Percentiles rank a stretch among this genome's conserved stretches.
phyloP scores from a whole-genome alignment of 192 early-diverging fungal species.

The Glomus cerebriforme region DNA sequence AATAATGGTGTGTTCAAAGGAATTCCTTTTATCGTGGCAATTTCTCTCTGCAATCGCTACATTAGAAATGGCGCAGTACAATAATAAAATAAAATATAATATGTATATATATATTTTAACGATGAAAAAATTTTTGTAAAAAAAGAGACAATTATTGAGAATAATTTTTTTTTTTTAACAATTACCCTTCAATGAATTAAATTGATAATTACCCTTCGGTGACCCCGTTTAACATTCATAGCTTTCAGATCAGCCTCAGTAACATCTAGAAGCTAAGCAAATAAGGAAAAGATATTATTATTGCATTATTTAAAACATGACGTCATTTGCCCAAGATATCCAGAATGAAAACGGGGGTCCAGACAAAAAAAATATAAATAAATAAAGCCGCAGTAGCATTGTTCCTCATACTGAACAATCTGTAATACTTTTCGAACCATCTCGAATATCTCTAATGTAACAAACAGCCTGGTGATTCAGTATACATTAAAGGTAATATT shows the following conservation, averaged over 20 bases:
- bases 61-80: neutral
- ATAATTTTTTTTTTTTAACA: too few species aligned
- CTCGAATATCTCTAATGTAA: neutral
- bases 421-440: neutral
- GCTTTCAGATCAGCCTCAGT: slow-evolving; percentile 41
- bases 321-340: neutral
- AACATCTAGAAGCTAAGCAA: slow-evolving; percentile 40
- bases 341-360: too few species aligned
- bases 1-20: slow-evolving; percentile 33
- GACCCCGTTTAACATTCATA: slow-evolving; percentile 42
- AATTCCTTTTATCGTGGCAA: slow-evolving; percentile 36
- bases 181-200: too few species aligned
- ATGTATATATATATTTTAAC: neutral
- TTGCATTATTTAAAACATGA: neutral
- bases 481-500: too few species aligned
- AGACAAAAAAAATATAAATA: too few species aligned
- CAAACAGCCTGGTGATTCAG: too few species aligned
- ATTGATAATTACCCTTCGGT: slow-evolving; percentile 45
- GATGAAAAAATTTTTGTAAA: too few species aligned
- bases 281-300: neutral
- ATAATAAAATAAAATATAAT: neutral
- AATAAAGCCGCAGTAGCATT: neutral
- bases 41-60: slow-evolving; percentile 46
- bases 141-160: too few species aligned
- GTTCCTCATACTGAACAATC: neutral